Evolutionary conservation across 305 asterid species (phyloP).

Genomic region (Withania somnifera): DNA sequence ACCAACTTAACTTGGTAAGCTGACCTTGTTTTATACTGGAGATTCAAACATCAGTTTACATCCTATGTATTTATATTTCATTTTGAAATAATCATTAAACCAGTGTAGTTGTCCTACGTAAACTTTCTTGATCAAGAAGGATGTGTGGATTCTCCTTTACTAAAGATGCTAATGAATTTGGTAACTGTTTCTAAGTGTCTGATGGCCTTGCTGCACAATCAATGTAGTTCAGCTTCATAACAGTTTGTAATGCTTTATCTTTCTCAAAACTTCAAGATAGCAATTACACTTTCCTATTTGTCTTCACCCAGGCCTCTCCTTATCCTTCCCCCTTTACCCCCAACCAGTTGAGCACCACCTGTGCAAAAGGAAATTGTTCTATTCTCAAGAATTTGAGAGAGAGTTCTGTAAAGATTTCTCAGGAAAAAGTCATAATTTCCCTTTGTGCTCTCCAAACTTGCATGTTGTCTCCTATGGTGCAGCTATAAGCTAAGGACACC

Average conservation of each 20-base stretch:
- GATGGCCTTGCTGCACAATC: neutral
- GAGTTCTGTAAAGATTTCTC: neutral
- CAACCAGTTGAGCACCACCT: neutral
- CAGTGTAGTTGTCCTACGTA: neutral
- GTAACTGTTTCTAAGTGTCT: neutral
- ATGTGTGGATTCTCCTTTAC: neutral
- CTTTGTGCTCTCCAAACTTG: neutral
- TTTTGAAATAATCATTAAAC: neutral
- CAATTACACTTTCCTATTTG: neutral
- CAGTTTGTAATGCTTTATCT: neutral
- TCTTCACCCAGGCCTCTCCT: neutral
- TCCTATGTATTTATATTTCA: neutral
- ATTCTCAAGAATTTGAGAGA: neutral
- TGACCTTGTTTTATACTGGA: neutral
- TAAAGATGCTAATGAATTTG: neutral
- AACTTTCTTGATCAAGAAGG: neutral
- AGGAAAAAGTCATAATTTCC: neutral
- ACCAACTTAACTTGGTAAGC: neutral
- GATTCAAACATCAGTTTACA: neutral
- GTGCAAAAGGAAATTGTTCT: neutral
- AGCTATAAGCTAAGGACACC: neutral
- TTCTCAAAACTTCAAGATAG: neutral
- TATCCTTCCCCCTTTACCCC: neutral
- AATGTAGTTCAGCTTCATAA: neutral
- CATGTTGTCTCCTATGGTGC: neutral